Percentiles rank a stretch among this genome's conserved stretches.
Conservation (phyloP, 225 moss, liverwort and hornwort species). For the Lunularia cruciata region DNA sequence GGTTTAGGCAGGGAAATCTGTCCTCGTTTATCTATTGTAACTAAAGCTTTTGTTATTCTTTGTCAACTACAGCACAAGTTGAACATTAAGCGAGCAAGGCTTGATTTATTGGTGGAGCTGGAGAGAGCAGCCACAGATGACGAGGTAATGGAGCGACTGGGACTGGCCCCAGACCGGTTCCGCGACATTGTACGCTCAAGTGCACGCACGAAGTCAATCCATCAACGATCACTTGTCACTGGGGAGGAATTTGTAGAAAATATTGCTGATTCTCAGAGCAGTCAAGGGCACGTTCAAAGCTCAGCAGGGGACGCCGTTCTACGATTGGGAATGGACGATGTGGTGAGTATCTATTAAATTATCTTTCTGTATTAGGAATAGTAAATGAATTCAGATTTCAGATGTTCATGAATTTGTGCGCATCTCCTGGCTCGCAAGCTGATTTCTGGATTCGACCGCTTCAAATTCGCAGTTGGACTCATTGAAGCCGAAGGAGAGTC, state of each 20-base stretch:
- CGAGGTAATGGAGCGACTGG: constrained; percentile 65
- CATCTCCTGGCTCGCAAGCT: too few species aligned
- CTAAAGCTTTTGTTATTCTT: too few species aligned
- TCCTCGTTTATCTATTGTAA: too few species aligned
- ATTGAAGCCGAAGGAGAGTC: constrained; percentile 73
- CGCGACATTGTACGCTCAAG: constrained; percentile 72
- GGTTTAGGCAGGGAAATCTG: too few species aligned
- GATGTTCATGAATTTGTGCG: too few species aligned
- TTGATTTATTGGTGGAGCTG: constrained; percentile 65
- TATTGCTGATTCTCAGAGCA: constrained; percentile 45
- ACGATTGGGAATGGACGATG: constrained; percentile 65
- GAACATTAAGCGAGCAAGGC: constrained; percentile 64
- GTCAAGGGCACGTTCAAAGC: not conserved
- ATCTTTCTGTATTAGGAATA: too few species aligned
- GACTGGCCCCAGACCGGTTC: constrained; percentile 61
- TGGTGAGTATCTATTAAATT: constrained; percentile 64
- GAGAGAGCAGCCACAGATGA: constrained; percentile 66
- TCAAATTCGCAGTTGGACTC: constrained; percentile 66
- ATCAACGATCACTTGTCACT: constrained; percentile 55
- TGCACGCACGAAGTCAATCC: constrained; percentile 51
- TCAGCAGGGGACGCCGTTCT: constrained; percentile 40
- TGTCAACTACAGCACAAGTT: constrained; percentile 66
- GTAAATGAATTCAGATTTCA: too few species aligned
- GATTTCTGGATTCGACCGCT: not conserved
- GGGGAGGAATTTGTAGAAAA: constrained; percentile 71